Base-by-base conservation (phyloP, 345 rosid genomes). In the Firmiana major region DNA sequence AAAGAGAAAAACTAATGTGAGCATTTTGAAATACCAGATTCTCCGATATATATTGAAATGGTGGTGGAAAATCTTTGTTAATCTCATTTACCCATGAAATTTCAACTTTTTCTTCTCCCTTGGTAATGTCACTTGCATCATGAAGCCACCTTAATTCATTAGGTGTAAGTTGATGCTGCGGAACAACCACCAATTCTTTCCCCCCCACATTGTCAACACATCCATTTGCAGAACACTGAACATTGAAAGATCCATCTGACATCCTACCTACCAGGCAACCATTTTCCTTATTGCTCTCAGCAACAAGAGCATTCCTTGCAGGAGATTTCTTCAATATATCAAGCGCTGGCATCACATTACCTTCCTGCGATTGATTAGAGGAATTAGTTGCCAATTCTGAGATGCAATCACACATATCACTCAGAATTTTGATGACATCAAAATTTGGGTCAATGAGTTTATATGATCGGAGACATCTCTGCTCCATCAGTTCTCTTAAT, bases 341-440 rank as follows among this genome's bases (percentile, higher is more conserved):
- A 80, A 84, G 71, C 51, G 79, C 48, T 15, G 86, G 83, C 13
- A 85, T 82, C 78, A 82, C 57, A 81, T 81, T 84, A 22, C 75
- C 81, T 77, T 88, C 97, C 89, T 86, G 94, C 71, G 87, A 83
- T 76, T 87, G 85, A 84, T 73, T 83, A 80, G 88, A 83, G 74
- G 86, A 75, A 80, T 88, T 83, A 79, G 88, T 87, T 71, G 91
- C 88, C 83, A 88, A 71, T 73, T 90, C 97, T 79, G 89, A 74
- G 85, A 87, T 88, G 93, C 93, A 90, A 63, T 89, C 88, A 86
- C 93, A 92, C 82, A 92, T 83, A 89, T 93, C 98, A 81, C 83
- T 85, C 90, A 95, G 75, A 83, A 95, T 79, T 77, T 88, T 85
- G 79, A 66, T 70, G 64, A 90, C 78, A 82, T 95, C 89, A 84